Percentiles rank a stretch among this genome's conserved stretches.
Evolutionary conservation across 305 asterid species (phyloP).

Genomic region (Petunia hybrid): DNA sequence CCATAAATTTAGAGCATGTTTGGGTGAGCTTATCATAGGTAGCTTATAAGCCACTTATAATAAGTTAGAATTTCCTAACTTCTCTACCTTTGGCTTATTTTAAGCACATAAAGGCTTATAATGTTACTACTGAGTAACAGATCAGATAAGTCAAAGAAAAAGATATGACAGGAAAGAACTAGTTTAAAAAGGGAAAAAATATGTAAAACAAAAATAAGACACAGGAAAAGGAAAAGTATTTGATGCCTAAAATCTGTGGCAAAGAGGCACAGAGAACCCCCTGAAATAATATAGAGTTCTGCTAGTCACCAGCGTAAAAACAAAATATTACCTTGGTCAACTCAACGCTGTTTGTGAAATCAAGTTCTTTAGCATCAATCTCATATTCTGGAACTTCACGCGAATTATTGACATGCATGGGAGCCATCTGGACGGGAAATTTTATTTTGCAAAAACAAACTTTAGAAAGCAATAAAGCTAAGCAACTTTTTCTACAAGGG

Average conservation of each 20-base stretch:
- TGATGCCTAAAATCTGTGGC: background rate
- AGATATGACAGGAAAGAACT: background rate
- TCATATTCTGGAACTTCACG: conserved; percentile 93
- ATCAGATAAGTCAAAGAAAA: background rate
- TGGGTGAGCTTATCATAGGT: no score
- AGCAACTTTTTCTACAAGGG: background rate
- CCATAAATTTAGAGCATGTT: no score
- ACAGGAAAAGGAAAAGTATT: background rate
- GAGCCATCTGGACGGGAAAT: conserved; percentile 65
- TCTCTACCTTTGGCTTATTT: no score
- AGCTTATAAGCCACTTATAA: no score
- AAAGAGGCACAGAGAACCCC: background rate
- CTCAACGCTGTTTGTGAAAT: conserved; percentile 72
- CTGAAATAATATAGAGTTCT: background rate
- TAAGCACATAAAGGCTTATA: no score
- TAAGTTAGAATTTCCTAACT: no score
- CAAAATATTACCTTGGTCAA: conserved; percentile 69
- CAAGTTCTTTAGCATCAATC: conserved; percentile 79
- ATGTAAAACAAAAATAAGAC: background rate
- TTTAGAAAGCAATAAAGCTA: conserved; percentile 15
- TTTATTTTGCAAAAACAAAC: conserved; percentile 22
- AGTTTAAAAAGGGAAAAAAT: background rate
- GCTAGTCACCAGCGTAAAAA: background rate
- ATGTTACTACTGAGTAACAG: no score
- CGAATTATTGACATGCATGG: conserved; percentile 79